Evolutionary conservation across 1,284 basidiomycete species (phyloP).

Genomic region (Naganishia albida): DNA sequence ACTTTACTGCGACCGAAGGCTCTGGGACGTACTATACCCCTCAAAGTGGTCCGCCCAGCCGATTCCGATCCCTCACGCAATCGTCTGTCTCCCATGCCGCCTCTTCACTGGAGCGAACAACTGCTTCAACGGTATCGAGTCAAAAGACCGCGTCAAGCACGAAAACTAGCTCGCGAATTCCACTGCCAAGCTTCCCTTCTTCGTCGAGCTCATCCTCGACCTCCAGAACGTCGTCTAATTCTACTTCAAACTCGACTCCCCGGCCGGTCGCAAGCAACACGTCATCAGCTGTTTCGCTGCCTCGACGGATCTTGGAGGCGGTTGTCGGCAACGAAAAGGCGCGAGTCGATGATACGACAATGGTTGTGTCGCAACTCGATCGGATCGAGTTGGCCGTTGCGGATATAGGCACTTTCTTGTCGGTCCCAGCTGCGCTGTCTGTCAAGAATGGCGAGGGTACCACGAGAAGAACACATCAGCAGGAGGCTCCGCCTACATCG

Average conservation of each 20-base stretch:
- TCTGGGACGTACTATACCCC: conserved; percentile 4
- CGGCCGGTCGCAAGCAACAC: background rate
- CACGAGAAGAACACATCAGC: background rate
- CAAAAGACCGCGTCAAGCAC: background rate
- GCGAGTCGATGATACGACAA: conserved; percentile 1
- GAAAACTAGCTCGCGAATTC: conserved; percentile 9
- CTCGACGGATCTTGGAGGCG: conserved; percentile 7
- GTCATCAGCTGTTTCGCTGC: background rate
- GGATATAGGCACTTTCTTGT: conserved; percentile 37
- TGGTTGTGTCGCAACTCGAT: conserved; percentile 45
- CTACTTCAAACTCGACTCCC: conserved; percentile 1
- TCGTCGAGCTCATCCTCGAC: conserved; percentile 18
- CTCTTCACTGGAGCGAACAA: conserved; percentile 5
- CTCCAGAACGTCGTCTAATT: conserved; percentile 2
- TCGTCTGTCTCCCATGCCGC: conserved; percentile 17
- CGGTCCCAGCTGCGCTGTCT: conserved; percentile 10
- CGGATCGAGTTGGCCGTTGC: conserved; percentile 48
- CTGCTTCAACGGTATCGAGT: background rate
- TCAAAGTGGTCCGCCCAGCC: conserved; percentile 7
- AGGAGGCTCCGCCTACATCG: background rate
- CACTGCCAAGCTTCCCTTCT: conserved; percentile 2
- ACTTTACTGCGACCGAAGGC: conserved; percentile 14
- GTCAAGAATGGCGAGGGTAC: conserved; percentile 15
- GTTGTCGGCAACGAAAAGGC: conserved; percentile 45
- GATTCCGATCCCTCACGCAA: background rate